phyloP scores from a whole-genome alignment of 148 eudicot species.

The Rhododendron williamsianum region DNA sequence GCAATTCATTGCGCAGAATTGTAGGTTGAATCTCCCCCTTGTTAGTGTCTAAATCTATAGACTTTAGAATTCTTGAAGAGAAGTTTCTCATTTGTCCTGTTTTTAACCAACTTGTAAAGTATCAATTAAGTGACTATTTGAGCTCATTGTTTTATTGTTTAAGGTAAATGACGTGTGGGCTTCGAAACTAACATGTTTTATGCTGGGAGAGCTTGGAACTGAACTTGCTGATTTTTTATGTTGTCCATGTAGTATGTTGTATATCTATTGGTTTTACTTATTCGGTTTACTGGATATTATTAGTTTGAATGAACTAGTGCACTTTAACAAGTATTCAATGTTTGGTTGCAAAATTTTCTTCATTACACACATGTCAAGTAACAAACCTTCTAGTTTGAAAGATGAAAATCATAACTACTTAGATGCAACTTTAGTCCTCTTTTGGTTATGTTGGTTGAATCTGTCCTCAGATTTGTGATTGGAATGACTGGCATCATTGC shows the following conservation, averaged over 20 bases:
- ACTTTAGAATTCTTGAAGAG: not conserved
- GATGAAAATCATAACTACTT: not conserved
- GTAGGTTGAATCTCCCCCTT: constrained; percentile 30
- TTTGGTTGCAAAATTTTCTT: not conserved
- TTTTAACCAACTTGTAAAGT: not conserved
- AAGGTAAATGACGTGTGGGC: not conserved
- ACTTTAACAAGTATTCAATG: not conserved
- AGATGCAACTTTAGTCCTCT: not conserved
- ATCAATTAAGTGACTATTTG: not conserved
- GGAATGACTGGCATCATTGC: not conserved
- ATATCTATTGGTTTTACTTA: not conserved
- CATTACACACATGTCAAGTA: not conserved
- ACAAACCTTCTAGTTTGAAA: not conserved
- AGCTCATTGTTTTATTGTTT: not conserved
- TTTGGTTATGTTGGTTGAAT: not conserved
- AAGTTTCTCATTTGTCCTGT: not conserved
- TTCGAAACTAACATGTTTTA: not conserved
- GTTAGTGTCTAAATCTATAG: not conserved
- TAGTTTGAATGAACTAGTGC: not conserved
- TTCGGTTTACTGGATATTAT: not conserved
- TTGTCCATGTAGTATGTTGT: not conserved
- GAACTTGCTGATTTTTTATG: not conserved
- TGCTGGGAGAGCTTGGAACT: not conserved
- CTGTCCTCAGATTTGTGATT: not conserved
- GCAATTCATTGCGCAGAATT: not conserved